Evolutionary conservation across 1,284 basidiomycete species (phyloP).

Genomic region (Pseudozyma hubeiensis): DNA sequence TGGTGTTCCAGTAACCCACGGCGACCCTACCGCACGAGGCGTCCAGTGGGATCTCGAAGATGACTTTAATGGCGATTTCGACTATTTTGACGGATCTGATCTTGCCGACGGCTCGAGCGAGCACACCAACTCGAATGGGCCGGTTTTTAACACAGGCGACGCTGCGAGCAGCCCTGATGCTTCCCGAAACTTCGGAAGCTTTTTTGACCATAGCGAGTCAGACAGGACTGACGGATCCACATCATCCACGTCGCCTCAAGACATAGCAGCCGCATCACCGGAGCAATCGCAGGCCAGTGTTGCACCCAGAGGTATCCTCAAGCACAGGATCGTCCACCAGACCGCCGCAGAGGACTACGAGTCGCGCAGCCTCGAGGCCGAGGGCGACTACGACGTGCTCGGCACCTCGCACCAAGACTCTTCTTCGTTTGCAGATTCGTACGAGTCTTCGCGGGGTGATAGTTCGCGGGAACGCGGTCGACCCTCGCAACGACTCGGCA

Average conservation of each 20-base stretch:
- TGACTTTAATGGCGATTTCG: constrained; percentile 74
- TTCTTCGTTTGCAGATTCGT: constrained; percentile 35
- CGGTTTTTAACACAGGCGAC: constrained; percentile 55
- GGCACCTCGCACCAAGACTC: constrained; percentile 41
- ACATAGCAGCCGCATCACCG: constrained; percentile 42
- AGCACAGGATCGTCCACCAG: constrained; percentile 47
- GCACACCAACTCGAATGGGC: constrained; percentile 32
- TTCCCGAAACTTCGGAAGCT: constrained; percentile 49
- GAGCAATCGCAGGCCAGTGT: constrained; percentile 48
- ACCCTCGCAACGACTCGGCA: constrained; percentile 55
- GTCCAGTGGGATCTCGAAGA: constrained; percentile 69
- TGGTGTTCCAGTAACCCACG: constrained; percentile 22
- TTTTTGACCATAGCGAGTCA: constrained; percentile 55
- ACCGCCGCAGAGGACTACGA: constrained; percentile 39
- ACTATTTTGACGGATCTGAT: constrained; percentile 76
- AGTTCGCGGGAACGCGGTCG: constrained; percentile 52
- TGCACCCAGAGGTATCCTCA: constrained; percentile 55
- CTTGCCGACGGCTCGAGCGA: constrained; percentile 60
- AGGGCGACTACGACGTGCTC: constrained; percentile 44
- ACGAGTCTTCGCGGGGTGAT: constrained; percentile 32
- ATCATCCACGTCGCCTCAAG: constrained; percentile 53
- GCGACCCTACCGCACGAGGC: constrained; percentile 45
- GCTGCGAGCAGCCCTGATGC: constrained; percentile 55
- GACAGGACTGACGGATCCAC: constrained; percentile 49
- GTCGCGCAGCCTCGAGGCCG: constrained; percentile 31